Conservation (phyloP, 2,329 filamentous ascomycete genomes). For the Coniella vitis region DNA sequence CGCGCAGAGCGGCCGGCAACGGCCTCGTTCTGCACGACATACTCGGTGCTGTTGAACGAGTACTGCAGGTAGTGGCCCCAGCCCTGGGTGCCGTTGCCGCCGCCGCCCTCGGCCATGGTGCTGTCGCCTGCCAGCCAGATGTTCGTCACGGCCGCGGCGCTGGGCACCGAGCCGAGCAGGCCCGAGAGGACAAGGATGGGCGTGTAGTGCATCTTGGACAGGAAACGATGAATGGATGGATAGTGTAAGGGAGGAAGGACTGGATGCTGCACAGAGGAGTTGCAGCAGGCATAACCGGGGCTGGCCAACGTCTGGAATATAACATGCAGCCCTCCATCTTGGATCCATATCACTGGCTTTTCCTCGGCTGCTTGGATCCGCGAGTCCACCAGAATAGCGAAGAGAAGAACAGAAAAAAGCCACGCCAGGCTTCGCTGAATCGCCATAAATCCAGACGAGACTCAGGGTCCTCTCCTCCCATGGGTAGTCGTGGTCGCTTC, state of each 20-base stretch:
- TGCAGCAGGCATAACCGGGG: neutral
- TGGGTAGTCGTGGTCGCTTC: too few relatives aligned
- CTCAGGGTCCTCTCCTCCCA: too few relatives aligned
- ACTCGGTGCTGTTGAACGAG: conserved; percentile 34
- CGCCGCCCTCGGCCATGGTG: conserved; percentile 48
- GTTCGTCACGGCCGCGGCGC: conserved; percentile 1
- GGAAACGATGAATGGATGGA: neutral
- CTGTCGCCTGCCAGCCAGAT: conserved; percentile 41
- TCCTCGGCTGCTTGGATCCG: too few relatives aligned
- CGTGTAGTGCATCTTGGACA: neutral
- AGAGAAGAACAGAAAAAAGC: too few relatives aligned
- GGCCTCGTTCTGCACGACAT: conserved; percentile 55
- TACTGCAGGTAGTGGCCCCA: conserved; percentile 57
- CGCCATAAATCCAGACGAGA: too few relatives aligned
- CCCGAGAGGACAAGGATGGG: neutral
- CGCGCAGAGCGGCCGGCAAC: conserved; percentile 60
- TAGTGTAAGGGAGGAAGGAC: neutral
- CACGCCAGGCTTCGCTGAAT: too few relatives aligned
- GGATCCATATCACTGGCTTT: too few relatives aligned
- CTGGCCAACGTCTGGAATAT: neutral
- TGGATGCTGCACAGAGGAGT: neutral
- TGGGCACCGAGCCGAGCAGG: neutral
- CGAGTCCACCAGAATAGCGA: too few relatives aligned
- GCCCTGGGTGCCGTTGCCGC: conserved; percentile 41
- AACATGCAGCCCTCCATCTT: too few relatives aligned